Conservation (phyloP, 257 asterid genomes). For the Orobanche coerulescens region DNA sequence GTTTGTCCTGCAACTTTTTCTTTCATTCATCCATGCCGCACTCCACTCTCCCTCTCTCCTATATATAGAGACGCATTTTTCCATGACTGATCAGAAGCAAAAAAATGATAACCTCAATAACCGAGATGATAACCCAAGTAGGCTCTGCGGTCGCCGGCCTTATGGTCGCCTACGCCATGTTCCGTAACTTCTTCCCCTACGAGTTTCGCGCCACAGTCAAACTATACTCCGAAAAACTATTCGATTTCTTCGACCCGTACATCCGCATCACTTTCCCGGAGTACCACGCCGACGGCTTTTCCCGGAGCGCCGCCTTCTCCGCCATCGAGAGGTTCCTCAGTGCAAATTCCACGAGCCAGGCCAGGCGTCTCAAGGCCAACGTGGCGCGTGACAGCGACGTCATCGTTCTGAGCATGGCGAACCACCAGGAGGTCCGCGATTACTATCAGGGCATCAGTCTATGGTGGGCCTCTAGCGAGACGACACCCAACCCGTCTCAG, state of each 20-base stretch:
- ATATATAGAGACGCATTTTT: no score
- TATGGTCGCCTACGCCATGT: conserved; percentile 31
- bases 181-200: conserved; percentile 37
- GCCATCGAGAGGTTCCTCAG: conserved; percentile 48
- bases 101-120: conserved; percentile 1
- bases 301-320: conserved; percentile 35
- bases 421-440: conserved; percentile 49
- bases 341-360: conserved; percentile 39
- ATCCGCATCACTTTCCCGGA: conserved; percentile 34
- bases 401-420: conserved; percentile 46
- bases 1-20: no score
- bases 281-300: conserved; percentile 29
- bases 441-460: conserved; percentile 33
- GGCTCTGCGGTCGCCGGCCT: conserved; percentile 27
- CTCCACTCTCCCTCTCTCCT: no score
- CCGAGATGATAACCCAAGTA: conserved; percentile 18
- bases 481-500: conserved; percentile 17
- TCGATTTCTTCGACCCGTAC: conserved; percentile 30
- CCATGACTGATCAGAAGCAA: no score
- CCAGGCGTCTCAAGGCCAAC: conserved; percentile 39
- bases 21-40: no score
- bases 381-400: conserved; percentile 33
- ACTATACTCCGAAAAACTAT: conserved; percentile 16
- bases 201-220: conserved; percentile 21
- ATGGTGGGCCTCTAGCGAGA: conserved; percentile 40